Evolutionary conservation across 108 stramenopile genomes (phyloP).

Genomic region (Cyclotella sp.): DNA sequence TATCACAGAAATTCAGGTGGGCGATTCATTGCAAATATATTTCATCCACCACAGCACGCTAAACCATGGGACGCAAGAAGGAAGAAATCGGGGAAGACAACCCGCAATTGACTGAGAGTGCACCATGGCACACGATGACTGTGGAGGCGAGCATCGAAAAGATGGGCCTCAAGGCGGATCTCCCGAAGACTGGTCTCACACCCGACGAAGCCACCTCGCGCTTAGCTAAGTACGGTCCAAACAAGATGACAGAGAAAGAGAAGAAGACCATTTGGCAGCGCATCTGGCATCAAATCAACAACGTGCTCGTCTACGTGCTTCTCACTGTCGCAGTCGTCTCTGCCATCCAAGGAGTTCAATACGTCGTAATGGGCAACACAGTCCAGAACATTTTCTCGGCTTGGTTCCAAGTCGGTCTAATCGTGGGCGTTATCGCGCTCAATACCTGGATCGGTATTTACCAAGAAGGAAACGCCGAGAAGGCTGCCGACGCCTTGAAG

Average conservation of each 20-base stretch:
- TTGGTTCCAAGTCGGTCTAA: slow-evolving; percentile 73
- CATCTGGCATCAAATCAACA: slow-evolving; percentile 78
- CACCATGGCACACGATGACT: no score
- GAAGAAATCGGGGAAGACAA: slow-evolving; percentile 15
- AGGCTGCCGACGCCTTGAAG: slow-evolving; percentile 82
- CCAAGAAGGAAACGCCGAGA: slow-evolving; percentile 84
- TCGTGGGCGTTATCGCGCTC: slow-evolving; percentile 69
- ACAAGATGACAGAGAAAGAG: slow-evolving; percentile 68
- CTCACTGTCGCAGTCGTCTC: slow-evolving; percentile 82
- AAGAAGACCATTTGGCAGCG: slow-evolving; percentile 72
- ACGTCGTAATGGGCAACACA: slow-evolving; percentile 19
- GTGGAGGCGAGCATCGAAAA: no score
- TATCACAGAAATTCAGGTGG: no score
- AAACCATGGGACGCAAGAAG: neutral
- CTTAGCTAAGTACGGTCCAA: no score
- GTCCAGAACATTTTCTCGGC: slow-evolving; percentile 39
- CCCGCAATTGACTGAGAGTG: no score
- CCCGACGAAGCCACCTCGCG: no score
- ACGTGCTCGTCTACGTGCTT: slow-evolving; percentile 79
- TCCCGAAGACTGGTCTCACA: no score
- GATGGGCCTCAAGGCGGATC: no score
- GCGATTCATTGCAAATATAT: no score
- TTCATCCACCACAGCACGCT: no score
- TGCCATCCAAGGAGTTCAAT: slow-evolving; percentile 55
- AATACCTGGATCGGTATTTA: slow-evolving; percentile 84